These are phyloP conservation scores for Fraxinus floribunda DNA, from an alignment of 305 asterid species.

Conservation along the genomic window DNA sequence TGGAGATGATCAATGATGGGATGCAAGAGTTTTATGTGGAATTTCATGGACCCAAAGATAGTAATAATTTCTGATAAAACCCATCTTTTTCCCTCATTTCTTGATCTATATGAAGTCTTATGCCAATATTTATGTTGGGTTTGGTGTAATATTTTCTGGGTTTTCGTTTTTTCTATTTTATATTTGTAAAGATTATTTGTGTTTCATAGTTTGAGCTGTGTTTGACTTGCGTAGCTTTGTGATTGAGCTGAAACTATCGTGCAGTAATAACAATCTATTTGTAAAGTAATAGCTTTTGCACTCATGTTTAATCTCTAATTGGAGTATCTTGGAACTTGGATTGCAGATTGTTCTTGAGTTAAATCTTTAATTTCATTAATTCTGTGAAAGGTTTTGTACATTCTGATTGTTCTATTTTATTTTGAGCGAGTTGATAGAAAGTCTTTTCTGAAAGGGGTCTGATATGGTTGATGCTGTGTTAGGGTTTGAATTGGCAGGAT, in stretches of 20 bases:
- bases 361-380: not conserved
- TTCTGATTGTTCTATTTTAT: not conserved
- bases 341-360: not conserved
- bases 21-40: constrained; percentile 82
- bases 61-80: constrained; percentile 37
- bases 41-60: constrained; percentile 88
- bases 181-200: not conserved
- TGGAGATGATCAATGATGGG: constrained; percentile 89
- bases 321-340: constrained; percentile 11
- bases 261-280: not conserved
- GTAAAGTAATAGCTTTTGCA: not conserved
- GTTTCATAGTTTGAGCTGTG: constrained; percentile 12
- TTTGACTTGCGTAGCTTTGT: constrained; percentile 24
- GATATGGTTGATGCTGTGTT: not conserved
- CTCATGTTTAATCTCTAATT: constrained; percentile 21
- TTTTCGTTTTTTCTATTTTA: not conserved
- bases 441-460: not conserved
- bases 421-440: not conserved
- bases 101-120: constrained; percentile 13
- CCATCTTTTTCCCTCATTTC: not conserved
- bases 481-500: constrained; percentile 6
- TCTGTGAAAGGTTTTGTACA: not conserved
- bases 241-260: constrained; percentile 19
- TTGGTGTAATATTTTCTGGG: constrained; percentile 14
- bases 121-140: constrained; percentile 23